Evolutionary conservation across 2,329 filamentous ascomycete genomes (phyloP), one percentile per base, ranked within the genome.

Genomic region (Beauveria sp.): DNA sequence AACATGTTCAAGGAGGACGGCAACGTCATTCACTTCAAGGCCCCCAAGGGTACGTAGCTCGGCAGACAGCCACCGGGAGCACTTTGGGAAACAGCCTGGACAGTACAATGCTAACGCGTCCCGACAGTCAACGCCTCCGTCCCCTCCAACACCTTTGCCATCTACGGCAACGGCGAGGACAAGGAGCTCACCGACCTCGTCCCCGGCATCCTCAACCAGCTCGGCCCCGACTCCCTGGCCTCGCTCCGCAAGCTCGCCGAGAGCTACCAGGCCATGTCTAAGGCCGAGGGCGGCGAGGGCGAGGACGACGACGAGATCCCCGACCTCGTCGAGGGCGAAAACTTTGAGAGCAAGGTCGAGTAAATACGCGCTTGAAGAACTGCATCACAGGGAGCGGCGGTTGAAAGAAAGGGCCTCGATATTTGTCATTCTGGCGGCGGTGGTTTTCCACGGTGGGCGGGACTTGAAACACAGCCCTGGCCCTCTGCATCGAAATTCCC

Each of bases 1-100:
- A 99, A 99, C 89, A 99, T 99, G 94, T 99, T 99, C 89, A 99
- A 99, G 90, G 89, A 90, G 76, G 94, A 99, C 77, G 94, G 94
- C 79, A 99, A 99, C 79, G 94, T 99, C 78, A 97, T 99, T 75
- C 94, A 99, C 86, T 99, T 99, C 77, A 89, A 91, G 72, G 91
- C 91, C 73, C 94, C 94, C 71, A 97, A 97, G 85, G 94, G 94
- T 97, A 81, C 74, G 85, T 82, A 59, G 62, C 68, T 24, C 64
- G 20, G 5, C 28, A 48, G 7, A 16, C 3, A 14, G 20, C 37
- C 2, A n/a, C 24, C 16, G 20, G 10, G 8, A 20, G 52, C 12
- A 48, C 5, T 30, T 3, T 10, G 46, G 8, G 24, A 48, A 47
- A 47, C 18, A 10, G 26, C 41, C 8, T 3, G n/a, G 5, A 28